Percentiles rank a stretch among this genome's conserved stretches.
Evolutionary conservation across 139 green algal genomes (phyloP).

Genomic region (Coelastrella sp.): DNA sequence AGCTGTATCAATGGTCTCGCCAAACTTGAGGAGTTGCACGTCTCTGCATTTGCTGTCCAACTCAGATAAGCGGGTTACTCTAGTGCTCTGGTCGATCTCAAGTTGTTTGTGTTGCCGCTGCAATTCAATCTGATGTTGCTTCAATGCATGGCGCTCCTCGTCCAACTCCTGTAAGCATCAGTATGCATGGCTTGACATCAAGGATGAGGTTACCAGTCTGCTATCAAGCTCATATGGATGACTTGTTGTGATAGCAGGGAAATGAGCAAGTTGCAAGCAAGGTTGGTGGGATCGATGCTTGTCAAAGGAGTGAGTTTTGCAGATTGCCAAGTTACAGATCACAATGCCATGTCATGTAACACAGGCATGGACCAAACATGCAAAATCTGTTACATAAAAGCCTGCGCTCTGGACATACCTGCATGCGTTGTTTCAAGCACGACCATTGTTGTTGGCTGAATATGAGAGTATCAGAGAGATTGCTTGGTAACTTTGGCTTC

Average conservation of each 20-base stretch:
- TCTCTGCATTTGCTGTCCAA: constrained; percentile 53
- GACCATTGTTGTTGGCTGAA: constrained; percentile 76
- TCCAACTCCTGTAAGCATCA: constrained; percentile 44
- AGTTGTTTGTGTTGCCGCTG: constrained; percentile 15
- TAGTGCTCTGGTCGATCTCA: constrained; percentile 64
- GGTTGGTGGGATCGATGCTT: too few relatives aligned
- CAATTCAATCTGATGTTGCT: constrained; percentile 33
- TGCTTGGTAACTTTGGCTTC: constrained; percentile 59
- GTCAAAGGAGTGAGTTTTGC: too few relatives aligned
- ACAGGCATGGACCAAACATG: too few relatives aligned
- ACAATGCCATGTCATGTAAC: too few relatives aligned
- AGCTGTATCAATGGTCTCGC: constrained; percentile 68
- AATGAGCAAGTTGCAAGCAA: too few relatives aligned
- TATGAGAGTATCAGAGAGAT: constrained; percentile 72
- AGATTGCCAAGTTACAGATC: too few relatives aligned
- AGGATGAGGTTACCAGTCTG: not conserved
- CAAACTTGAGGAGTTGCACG: constrained; percentile 83
- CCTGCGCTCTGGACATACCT: too few relatives aligned
- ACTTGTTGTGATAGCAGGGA: not conserved
- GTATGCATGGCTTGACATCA: not conserved
- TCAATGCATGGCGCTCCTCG: constrained; percentile 38
- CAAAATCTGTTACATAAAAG: too few relatives aligned
- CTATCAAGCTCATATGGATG: not conserved
- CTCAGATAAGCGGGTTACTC: constrained; percentile 70
- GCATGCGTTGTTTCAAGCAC: constrained; percentile 60